Percentiles rank a stretch among this genome's conserved stretches.
Evolutionary conservation across 2,329 filamentous ascomycete species (phyloP).

Genomic region (Lasiodiplodia gonubiensis): DNA sequence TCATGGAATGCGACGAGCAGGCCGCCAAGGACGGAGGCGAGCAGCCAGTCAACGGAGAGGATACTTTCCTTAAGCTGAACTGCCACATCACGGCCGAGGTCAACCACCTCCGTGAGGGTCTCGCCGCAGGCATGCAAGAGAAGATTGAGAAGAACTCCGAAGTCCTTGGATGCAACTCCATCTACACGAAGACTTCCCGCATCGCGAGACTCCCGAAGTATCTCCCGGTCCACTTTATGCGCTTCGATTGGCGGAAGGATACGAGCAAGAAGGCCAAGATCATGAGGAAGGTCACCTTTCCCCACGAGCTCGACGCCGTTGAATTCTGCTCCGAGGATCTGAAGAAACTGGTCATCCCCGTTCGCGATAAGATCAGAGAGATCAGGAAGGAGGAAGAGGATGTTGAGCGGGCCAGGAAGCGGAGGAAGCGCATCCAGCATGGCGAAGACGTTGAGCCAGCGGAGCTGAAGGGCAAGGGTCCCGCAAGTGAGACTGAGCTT

Average conservation of each 20-base stretch:
- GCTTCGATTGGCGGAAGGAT: conserved; percentile 97
- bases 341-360: conserved; percentile 79
- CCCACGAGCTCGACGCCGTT: conserved; percentile 86
- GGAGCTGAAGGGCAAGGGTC: conserved; percentile 57
- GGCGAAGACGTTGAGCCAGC: conserved; percentile 51
- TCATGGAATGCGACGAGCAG: conserved; percentile 82
- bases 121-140: conserved; percentile 80
- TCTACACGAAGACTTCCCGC: conserved; percentile 89
- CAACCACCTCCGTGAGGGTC: conserved; percentile 90
- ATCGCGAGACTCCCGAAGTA: conserved; percentile 93
- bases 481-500: conserved; percentile 41
- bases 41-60: conserved; percentile 68
- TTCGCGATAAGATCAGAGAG: conserved; percentile 96
- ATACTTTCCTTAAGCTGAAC: conserved; percentile 88
- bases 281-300: conserved; percentile 97
- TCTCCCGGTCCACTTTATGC: conserved; percentile 93
- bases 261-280: conserved; percentile 99
- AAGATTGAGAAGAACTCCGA: conserved; percentile 89
- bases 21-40: conserved; percentile 77
- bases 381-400: conserved; percentile 95
- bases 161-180: conserved; percentile 74
- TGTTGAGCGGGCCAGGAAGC: conserved; percentile 87
- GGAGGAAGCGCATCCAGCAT: conserved; percentile 75
- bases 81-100: conserved; percentile 90
- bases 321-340: conserved; percentile 96